Evolutionary conservation across 2,329 filamentous ascomycete genomes (phyloP).

Genomic region (Alternaria novae-zelandiae): DNA sequence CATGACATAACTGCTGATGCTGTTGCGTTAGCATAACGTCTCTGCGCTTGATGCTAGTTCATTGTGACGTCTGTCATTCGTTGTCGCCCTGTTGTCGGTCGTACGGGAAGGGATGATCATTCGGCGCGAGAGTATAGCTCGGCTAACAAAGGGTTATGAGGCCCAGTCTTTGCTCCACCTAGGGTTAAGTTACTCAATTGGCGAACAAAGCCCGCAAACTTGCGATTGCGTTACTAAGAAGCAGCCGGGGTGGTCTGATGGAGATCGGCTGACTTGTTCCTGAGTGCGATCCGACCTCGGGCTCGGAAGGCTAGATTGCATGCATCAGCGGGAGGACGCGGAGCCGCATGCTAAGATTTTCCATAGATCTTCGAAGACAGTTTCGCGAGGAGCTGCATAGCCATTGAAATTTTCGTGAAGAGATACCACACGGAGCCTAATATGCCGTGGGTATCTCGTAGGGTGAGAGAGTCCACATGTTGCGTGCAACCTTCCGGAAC

Average conservation of each 20-base stretch:
- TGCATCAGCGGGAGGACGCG: conserved; percentile 9
- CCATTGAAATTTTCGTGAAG: not conserved
- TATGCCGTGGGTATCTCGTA: not conserved
- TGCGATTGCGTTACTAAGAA: conserved; percentile 4
- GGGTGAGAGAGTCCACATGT: not conserved
- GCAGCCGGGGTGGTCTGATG: conserved; percentile 12
- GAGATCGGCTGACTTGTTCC: conserved; percentile 23
- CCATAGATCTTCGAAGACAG: not conserved
- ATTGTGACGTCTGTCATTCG: conserved; percentile 1
- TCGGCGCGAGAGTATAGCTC: conserved; percentile 16
- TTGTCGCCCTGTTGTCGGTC: conserved; percentile 33
- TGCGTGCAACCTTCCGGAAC: not conserved
- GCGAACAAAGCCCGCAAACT: conserved; percentile 11
- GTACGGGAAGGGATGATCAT: conserved; percentile 11
- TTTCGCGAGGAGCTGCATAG: not conserved
- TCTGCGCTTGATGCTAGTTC: not conserved
- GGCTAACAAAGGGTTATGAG: not conserved
- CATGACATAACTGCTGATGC: not conserved
- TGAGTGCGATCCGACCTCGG: conserved; percentile 10
- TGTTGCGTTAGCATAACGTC: conserved; percentile 8
- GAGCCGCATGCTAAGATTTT: not conserved
- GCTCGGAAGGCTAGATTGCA: conserved; percentile 5
- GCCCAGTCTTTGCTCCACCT: conserved; percentile 20
- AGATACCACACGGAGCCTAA: not conserved
- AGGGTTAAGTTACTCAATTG: conserved; percentile 20